Conservation (phyloP, 2,329 filamentous ascomycete species). For the Botryotinia calthae region DNA sequence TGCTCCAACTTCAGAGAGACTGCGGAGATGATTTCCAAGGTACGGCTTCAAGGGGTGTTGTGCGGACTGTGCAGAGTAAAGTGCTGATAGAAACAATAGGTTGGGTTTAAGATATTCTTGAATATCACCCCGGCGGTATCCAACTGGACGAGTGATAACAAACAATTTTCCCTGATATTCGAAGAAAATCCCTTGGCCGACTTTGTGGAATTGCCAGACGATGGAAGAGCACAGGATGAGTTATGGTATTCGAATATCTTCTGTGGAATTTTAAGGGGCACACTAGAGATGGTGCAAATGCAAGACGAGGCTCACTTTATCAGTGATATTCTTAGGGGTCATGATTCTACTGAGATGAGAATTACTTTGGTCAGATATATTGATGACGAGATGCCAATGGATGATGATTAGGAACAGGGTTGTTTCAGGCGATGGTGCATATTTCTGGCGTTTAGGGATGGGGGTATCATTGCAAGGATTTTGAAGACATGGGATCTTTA, state of each 20-base stretch:
- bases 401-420: conserved; percentile 68
- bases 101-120: conserved; percentile 98
- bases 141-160: conserved; percentile 95
- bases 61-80: neutral
- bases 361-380: conserved; percentile 90
- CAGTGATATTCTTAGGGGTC: conserved; percentile 86
- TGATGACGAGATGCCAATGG: conserved; percentile 93
- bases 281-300: conserved; percentile 99
- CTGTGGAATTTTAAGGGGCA: conserved; percentile 85
- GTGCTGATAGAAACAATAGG: conserved; percentile 48
- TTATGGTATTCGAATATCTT: conserved; percentile 98
- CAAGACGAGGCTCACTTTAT: conserved; percentile 97
- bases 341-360: conserved; percentile 96
- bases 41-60: conserved; percentile 39
- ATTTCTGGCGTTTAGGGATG: conserved; percentile 15
- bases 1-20: conserved; percentile 94
- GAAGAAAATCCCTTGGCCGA: conserved; percentile 97
- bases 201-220: conserved; percentile 95
- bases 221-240: conserved; percentile 92
- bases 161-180: conserved; percentile 93
- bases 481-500: conserved; percentile 12
- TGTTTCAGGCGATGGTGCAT: neutral
- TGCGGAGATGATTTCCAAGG: conserved; percentile 93
- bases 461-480: conserved; percentile 16
- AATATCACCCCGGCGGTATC: conserved; percentile 92